phyloP scores from a whole-genome alignment of 495 filamentous ascomycete species.

The Xylona heveae region DNA sequence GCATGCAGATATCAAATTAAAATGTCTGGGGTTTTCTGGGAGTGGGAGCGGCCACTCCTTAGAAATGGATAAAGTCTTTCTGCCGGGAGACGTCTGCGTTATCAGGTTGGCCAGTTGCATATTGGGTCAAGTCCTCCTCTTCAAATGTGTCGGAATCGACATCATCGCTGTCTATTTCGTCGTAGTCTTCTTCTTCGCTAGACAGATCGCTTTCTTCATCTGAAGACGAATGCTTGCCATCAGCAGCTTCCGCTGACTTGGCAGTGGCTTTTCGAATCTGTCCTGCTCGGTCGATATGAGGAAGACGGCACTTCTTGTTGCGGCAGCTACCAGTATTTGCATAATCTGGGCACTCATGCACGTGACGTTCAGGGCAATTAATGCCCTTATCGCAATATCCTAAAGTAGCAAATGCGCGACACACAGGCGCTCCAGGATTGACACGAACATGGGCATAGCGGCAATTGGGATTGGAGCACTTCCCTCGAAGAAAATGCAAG shows the following conservation, averaged over 20 bases:
- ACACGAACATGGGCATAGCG: conserved; percentile 77
- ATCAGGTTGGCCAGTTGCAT: conserved; percentile 6
- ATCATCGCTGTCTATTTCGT: conserved; percentile 62
- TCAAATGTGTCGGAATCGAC: conserved; percentile 75
- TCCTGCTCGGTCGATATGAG: conserved; percentile 71
- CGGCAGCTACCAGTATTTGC: conserved; percentile 75
- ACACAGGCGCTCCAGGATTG: conserved; percentile 63
- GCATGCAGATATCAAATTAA: not conserved
- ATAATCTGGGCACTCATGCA: conserved; percentile 84
- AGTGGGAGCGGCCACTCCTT: too few species aligned
- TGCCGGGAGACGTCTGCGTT: conserved; percentile 37
- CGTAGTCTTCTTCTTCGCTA: conserved; percentile 62
- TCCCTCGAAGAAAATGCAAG: conserved; percentile 75
- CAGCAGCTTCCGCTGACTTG: conserved; percentile 9
- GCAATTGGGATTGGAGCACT: conserved; percentile 74
- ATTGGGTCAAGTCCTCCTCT: conserved; percentile 28
- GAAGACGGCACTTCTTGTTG: conserved; percentile 62
- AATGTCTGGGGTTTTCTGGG: too few species aligned
- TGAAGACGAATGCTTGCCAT: conserved; percentile 8
- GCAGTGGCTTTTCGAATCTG: conserved; percentile 39
- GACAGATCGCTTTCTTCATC: conserved; percentile 56
- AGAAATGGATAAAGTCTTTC: conserved; percentile 47
- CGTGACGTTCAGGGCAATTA: conserved; percentile 62
- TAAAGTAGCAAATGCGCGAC: conserved; percentile 61
- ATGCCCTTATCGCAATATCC: conserved; percentile 82